These are phyloP conservation scores for Termitomyces sp. DNA, from an alignment of 768 basidiomycete species.

Conservation along the genomic window DNA sequence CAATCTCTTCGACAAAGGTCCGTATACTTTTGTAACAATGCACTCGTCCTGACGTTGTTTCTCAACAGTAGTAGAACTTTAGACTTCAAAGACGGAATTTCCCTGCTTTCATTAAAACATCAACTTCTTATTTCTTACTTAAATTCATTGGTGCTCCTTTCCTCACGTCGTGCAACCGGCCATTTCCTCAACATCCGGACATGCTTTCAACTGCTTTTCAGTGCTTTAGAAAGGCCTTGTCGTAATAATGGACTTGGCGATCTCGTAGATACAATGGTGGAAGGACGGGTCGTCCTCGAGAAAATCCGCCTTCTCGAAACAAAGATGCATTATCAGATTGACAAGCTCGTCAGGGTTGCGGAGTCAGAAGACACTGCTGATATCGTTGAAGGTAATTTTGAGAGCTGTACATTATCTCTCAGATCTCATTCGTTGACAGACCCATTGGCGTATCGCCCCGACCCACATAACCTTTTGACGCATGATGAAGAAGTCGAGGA, in stretches of 20 bases:
- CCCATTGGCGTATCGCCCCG: slow-evolving; percentile 88
- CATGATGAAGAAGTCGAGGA: slow-evolving; percentile 21
- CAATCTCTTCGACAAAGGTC: slow-evolving; percentile 40
- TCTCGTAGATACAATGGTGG: slow-evolving; percentile 72
- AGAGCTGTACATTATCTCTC: not conserved
- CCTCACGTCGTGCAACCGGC: slow-evolving; percentile 64
- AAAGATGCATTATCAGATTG: slow-evolving; percentile 92
- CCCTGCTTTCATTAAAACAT: slow-evolving; percentile 84
- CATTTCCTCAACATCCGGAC: slow-evolving; percentile 51
- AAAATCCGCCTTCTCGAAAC: slow-evolving; percentile 81
- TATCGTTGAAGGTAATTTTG: slow-evolving; percentile 49
- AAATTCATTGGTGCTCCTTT: slow-evolving; percentile 72
- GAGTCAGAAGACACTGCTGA: slow-evolving; percentile 40
- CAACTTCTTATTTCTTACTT: slow-evolving; percentile 80
- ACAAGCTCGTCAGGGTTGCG: slow-evolving; percentile 81
- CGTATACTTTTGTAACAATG: slow-evolving; percentile 30
- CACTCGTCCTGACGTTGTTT: slow-evolving; percentile 5
- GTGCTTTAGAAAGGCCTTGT: slow-evolving; percentile 37
- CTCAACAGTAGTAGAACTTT: slow-evolving; percentile 22
- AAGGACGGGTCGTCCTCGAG: slow-evolving; percentile 80
- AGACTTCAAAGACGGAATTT: slow-evolving; percentile 76
- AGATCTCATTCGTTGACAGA: slow-evolving; percentile 40
- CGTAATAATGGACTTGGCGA: slow-evolving; percentile 67
- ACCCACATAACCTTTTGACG: slow-evolving; percentile 66
- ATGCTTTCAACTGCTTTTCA: slow-evolving; percentile 46